These are phyloP conservation scores for Niebla homalea DNA, from an alignment of 495 filamentous ascomycete species.

Conservation along the genomic window DNA sequence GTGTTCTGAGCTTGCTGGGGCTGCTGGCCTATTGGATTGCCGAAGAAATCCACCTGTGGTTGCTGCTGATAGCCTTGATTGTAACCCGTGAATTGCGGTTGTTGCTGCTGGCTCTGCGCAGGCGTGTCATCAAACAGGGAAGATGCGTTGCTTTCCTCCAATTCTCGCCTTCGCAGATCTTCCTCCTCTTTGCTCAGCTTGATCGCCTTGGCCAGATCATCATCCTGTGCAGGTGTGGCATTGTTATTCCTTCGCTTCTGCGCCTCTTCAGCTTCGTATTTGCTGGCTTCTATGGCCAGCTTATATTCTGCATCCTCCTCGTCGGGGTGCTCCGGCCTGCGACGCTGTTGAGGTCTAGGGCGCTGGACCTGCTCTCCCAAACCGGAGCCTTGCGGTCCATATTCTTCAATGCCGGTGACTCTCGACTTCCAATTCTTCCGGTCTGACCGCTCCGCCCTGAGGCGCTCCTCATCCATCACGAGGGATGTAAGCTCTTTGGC, in stretches of 20 bases:
- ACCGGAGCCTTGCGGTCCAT: slow-evolving; percentile 30
- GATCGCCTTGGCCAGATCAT: slow-evolving; percentile 88
- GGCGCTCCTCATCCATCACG: slow-evolving; percentile 84
- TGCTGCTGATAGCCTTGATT: slow-evolving; percentile 98
- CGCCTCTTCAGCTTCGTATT: slow-evolving; percentile 89
- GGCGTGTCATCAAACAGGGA: slow-evolving; percentile 81
- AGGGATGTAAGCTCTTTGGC: slow-evolving; percentile 95
- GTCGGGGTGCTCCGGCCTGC: slow-evolving; percentile 39
- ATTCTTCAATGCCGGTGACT: slow-evolving; percentile 85
- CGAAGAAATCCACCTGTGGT: slow-evolving; percentile 87
- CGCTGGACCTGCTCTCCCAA: slow-evolving; percentile 23
- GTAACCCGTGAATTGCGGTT: slow-evolving; percentile 70
- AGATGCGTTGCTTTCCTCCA: slow-evolving; percentile 79
- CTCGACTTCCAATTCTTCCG: slow-evolving; percentile 94
- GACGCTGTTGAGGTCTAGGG: slow-evolving; percentile 28
- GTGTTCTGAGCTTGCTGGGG: slow-evolving; percentile 60
- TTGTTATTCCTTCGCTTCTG: slow-evolving; percentile 52
- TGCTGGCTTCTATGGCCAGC: slow-evolving; percentile 92
- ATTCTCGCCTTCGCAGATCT: slow-evolving; percentile 68
- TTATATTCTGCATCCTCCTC: slow-evolving; percentile 90
- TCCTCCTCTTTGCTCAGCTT: slow-evolving; percentile 95
- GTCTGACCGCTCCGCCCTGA: slow-evolving; percentile 82
- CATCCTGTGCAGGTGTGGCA: slow-evolving; percentile 38
- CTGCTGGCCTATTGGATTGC: slow-evolving; percentile 70
- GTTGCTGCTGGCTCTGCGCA: slow-evolving; percentile 36